Evolutionary conservation across 2,329 filamentous ascomycete genomes (phyloP), one percentile per base, ranked within the genome.

Genomic region (Alternaria longipes): DNA sequence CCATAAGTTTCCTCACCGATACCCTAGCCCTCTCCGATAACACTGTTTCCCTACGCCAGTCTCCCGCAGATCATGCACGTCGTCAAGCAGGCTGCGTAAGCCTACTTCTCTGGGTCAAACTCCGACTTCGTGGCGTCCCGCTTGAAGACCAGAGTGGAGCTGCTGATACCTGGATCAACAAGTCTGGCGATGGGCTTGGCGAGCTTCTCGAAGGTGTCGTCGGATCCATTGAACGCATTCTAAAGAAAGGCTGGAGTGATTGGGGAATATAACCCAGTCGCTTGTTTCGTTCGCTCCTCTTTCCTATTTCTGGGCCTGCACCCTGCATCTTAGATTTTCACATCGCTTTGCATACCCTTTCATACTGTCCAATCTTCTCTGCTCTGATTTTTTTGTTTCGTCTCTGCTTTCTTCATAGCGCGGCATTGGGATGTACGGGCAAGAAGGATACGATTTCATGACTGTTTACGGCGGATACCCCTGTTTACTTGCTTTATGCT

Each of bases 51-150:
- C 40, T 63, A 4, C 50, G 62, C 1, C 67, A 69, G 8, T 66
- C 64, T 62, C 67, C 67, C n/a, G 51, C 59, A 4, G 66, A 75
- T 28, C 40, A 74, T 7, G 44, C 49, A 1, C 63, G 70, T 16
- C 74, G 72, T 59, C 72, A 76, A 50, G 65, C 66, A 4, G 75
- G 76, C 40, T 75, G 73, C 28, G 61, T 56, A 7, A 74, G 71
- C 18, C 49, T 77, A 24, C 64, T 78, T 12, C 70, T 72, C 7
- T 79, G 75, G 75, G 68, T 72, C 1, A 77, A 77, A 54, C 70
- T 74, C 49, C 64, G 69, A 3, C 56, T 78, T 1, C 70, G 69
- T 16, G 69, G 66, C 40, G 64, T 65, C 1, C 26, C 64, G 14
- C 41, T 67, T 0, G 70, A 74, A 2, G 64, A 61, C 4, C 63